These are phyloP conservation scores for Daldinia eschscholtzii DNA, from an alignment of 2,329 filamentous ascomycete genomes.

Conservation along the genomic window DNA sequence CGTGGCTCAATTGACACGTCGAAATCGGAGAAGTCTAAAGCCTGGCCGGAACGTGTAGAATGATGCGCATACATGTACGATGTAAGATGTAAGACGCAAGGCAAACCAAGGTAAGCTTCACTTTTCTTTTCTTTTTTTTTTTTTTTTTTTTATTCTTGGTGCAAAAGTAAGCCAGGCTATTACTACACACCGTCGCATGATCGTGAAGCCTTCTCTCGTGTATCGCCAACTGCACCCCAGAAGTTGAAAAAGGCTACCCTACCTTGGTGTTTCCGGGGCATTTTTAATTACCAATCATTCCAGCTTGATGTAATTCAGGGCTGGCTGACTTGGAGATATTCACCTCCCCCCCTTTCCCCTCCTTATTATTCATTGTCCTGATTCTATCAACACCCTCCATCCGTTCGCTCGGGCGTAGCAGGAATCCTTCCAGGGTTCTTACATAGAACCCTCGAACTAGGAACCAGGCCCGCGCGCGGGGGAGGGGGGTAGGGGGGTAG, in stretches of 20 bases:
- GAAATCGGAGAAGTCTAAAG: conserved; percentile 22
- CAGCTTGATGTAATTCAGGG: conserved; percentile 27
- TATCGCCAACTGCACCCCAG: conserved; percentile 26
- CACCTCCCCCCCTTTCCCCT: not conserved
- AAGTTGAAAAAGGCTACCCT: conserved; percentile 18
- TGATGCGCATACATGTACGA: conserved; percentile 9
- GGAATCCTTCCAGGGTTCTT: conserved; percentile 6
- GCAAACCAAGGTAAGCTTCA: conserved; percentile 29
- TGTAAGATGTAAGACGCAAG: not conserved
- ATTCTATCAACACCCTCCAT: conserved; percentile 9
- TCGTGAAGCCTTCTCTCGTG: conserved; percentile 17
- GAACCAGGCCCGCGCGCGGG: not conserved
- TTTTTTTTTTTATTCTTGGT: conserved; percentile 13
- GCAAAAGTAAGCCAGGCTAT: conserved; percentile 1
- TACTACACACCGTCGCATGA: not conserved
- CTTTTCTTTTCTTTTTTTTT: conserved; percentile 20
- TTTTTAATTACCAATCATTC: conserved; percentile 32
- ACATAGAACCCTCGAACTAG: not conserved
- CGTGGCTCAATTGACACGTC: conserved; percentile 34
- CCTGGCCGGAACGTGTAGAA: conserved; percentile 15
- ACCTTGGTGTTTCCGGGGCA: conserved; percentile 10
- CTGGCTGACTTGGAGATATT: conserved; percentile 4
- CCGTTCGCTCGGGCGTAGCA: conserved; percentile 23
- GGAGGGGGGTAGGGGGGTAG: not conserved
- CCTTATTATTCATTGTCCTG: conserved; percentile 18